Evolutionary conservation across 2,329 filamentous ascomycete genomes (phyloP), one percentile per base, ranked within the genome.

Genomic region (Aphanoascus verrucosus): DNA sequence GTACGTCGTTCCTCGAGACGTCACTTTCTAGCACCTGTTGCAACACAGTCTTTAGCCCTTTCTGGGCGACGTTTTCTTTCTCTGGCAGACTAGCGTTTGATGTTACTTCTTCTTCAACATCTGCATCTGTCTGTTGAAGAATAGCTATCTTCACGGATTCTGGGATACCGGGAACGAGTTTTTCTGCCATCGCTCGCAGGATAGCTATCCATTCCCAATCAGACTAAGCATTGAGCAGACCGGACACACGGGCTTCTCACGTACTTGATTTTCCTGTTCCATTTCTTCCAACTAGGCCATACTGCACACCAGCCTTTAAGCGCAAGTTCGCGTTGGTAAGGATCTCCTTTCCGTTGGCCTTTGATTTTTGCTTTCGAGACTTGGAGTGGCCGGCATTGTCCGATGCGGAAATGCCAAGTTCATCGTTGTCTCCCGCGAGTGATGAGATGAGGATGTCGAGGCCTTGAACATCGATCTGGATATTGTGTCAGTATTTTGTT

Each of bases 241-340:
- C n/a, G n/a, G n/a, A n/a, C n/a, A n/a, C n/a, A n/a, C n/a, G n/a
- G n/a, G n/a, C n/a, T 35, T 23, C 28, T 11, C 38, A 63, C 76
- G 66, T 68, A 84, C 82, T 91, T 3, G 86, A 90, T 64, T 94
- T 94, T 5, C 88, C 88, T 1, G 83, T 85, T 0, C 88, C 88
- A 68, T 94, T 94, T 5, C 86, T 77, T 0, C 88, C 88, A 17
- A 91, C 74, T 1, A 94, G 73, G 0, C 86, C 87, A 73, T 94
- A 94, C 56, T 85, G 77, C 44, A 82, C 75, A 0, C 85, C 84
- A 48, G 82, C 79, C 59, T 91, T 86, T 2, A 94, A 70, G 20
- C 82, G 79, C 35, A 94, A 69, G 54, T 82, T 82, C 1, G 84
- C 85, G 65, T 85, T 80, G 8, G 74, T 74, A 2, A 94, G 73